Evolutionary conservation across 1,284 basidiomycete genomes (phyloP), one percentile per base, ranked within the genome.

Genomic region (Cryptococcus sp.): DNA sequence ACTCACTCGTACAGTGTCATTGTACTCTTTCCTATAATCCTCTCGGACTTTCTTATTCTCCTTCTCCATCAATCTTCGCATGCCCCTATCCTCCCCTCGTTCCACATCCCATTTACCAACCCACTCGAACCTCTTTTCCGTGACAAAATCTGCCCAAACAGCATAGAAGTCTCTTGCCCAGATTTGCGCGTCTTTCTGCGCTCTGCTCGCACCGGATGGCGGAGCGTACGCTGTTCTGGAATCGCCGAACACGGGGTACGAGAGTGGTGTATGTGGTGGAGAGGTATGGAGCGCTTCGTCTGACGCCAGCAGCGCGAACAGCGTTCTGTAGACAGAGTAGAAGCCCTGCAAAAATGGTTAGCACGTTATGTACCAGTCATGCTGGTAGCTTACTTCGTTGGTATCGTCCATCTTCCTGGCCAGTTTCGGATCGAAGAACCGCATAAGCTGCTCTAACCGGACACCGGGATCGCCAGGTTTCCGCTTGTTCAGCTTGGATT

Each of bases 11-110:
- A 99, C 83, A 1, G 88, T 89, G 47, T 98, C 94, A 69, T 95
- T 98, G 77, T 96, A 99, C 66, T 99, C 95, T 71, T 86, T 86
- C 41, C 90, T 84, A 6, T 90, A 89, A 45, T 91, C 89, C 42
- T 96, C 92, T 16, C 94, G 84, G 8, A 87, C 85, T 68, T 93
- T 93, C 78, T 91, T 93, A 78, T 99, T 99, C 68, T 98, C 96
- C 71, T 89, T 91, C 75, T 99, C 96, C 89, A 99, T 94, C 41
- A 93, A 71, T 62, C 91, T 85, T 69, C 93, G 85, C 47, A 91
- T 84, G 46, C 88, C 85, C 22, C 95, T 84, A 77, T 96, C 93
- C 11, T 91, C 91, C 2, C 93, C 94, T 59, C 94, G 88, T 17
- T 85, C 80, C 2, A 87, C 63, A 72, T 93, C 89, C 86, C 92